Base-by-base conservation (phyloP, 768 basidiomycete genomes). In the Serendipita sp. region DNA sequence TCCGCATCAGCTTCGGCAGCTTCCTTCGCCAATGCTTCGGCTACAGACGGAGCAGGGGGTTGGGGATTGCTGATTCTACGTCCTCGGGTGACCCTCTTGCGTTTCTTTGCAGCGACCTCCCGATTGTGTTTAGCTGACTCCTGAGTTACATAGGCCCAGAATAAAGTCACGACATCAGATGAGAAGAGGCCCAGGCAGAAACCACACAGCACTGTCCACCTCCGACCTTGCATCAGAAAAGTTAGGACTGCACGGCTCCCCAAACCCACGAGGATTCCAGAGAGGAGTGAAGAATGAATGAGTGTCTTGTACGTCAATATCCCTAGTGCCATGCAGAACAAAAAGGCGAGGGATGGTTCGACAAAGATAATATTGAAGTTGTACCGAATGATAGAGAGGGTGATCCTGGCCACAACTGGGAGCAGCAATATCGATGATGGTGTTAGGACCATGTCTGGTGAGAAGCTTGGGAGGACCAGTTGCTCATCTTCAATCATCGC, bases 401-500 rank as follows among this genome's bases (percentile, higher is more conserved):
- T 11, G 34, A 60, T 32, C 34, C 56, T 28, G 24, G 28, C 56
- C 4, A 60, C 56, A 30, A 37, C 34, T 4, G 56, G 56, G n/a
- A 60, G 28, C 5, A 60, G 37, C 24, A 60, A 35, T 3, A 60
- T 60, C n/a, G 34, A 37, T 24, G 56, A 37, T 3, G 56, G 56
- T n/a, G 56, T 34, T 30, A 60, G 56, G 28, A 28, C 56, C 56
- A 60, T 60, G 56, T 60, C 34, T 28, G 35, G 37, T 5, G 56
- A 60, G 35, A 60, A 34, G 8, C 16, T 37, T 32, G 56, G 56
- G 28, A 60, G 56, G 10, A 60, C 56, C 56, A 60, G 56, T 34
- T 30, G 16, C 56, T 60, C 56, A 38, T 60, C 56, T 60, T 60
- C 56, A 60, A 60, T 60, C 56, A 60, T 60, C 35, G 28, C 28